These are phyloP conservation scores for Coemansia sp. DNA, from an alignment of 192 early-diverging fungal species.

Conservation along the genomic window DNA sequence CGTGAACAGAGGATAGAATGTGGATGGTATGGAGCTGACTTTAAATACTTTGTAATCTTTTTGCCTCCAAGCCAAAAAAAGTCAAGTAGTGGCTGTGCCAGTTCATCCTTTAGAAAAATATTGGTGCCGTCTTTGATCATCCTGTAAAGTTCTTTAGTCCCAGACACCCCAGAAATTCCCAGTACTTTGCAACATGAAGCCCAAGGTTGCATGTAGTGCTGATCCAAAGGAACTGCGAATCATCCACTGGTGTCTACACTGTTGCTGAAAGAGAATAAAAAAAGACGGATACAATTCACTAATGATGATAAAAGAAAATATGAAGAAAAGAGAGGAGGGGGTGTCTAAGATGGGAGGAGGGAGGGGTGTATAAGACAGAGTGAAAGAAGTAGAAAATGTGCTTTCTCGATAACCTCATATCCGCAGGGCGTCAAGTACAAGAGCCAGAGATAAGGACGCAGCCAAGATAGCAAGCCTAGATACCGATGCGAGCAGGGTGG, in stretches of 20 bases:
- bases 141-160: not conserved
- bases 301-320: not conserved
- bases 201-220: not conserved
- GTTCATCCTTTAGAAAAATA: not conserved
- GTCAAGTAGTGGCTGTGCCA: not conserved
- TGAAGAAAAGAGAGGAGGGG: not conserved
- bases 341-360: not conserved
- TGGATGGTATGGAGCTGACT: not conserved
- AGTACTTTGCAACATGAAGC: not conserved
- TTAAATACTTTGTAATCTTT: not conserved
- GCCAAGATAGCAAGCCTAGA: not conserved
- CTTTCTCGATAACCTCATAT: constrained; percentile 7
- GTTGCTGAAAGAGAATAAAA: not conserved
- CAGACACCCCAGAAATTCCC: not conserved
- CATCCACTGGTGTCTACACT: not conserved
- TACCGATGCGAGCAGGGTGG: not conserved
- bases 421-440: constrained; percentile 8
- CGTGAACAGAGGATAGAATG: not conserved
- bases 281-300: constrained; percentile 3
- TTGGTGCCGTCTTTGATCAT: not conserved
- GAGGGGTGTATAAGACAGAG: not conserved
- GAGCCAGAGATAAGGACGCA: not conserved
- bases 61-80: not conserved
- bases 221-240: not conserved
- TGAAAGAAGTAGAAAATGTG: not conserved